phyloP scores from a whole-genome alignment of 2,329 filamentous ascomycete species.

The Trichoderma semiorbis region DNA sequence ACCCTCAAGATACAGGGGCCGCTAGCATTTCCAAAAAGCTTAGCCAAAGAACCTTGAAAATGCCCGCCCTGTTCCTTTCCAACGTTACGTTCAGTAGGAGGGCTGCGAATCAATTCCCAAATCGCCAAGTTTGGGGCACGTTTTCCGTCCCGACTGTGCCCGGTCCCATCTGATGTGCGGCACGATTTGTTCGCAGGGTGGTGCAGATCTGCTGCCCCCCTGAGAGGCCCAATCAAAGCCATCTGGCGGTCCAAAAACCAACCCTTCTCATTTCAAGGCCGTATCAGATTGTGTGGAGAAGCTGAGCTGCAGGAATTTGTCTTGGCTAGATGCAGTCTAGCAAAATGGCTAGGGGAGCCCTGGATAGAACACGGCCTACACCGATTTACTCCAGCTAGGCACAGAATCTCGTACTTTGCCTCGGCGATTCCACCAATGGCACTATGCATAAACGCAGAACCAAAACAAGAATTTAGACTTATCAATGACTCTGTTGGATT shows the following conservation, averaged over 20 bases:
- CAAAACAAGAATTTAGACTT: neutral
- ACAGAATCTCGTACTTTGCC: neutral
- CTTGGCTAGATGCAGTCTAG: neutral
- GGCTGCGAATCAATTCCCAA: neutral
- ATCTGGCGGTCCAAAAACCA: neutral
- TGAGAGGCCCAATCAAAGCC: neutral
- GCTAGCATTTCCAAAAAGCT: neutral
- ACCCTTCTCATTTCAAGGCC: constrained; percentile 5
- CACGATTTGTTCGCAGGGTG: neutral
- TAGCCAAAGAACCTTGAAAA: neutral
- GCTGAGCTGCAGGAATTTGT: neutral
- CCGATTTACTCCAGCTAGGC: neutral
- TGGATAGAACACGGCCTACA: neutral
- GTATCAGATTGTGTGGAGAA: constrained; percentile 3
- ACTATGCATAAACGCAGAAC: neutral
- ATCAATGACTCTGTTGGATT: neutral
- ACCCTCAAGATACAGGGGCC: neutral
- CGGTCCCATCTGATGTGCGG: neutral
- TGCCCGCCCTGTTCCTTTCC: neutral
- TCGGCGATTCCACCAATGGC: constrained; percentile 8
- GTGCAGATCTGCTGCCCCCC: neutral
- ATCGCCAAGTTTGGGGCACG: neutral
- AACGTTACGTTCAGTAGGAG: neutral
- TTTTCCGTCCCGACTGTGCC: neutral
- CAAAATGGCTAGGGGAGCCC: neutral